A percentile compares a stretch with the other conserved stretches of the same genome.
Evolutionary conservation across 441 rosid species (phyloP).

Genomic region (Euphorbia schlechtendalii): DNA sequence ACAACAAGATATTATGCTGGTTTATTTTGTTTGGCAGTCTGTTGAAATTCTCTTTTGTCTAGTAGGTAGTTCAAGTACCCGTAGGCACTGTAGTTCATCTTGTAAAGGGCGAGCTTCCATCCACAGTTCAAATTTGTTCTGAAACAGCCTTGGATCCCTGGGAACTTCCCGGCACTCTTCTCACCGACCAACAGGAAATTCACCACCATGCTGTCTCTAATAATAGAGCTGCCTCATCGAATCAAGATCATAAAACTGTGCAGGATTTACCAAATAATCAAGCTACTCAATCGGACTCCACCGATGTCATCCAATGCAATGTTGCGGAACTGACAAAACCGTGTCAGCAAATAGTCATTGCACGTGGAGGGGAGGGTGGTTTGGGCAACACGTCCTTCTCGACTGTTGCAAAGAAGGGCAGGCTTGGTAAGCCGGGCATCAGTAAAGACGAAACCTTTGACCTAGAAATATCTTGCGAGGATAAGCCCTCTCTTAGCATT

Average conservation of each 20-base stretch:
- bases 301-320: constrained; percentile 35
- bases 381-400: constrained; percentile 52
- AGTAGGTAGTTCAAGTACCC: constrained; percentile 68
- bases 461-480: constrained; percentile 23
- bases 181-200: constrained; percentile 24
- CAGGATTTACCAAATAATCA: constrained; percentile 17
- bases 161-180: constrained; percentile 78
- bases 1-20: constrained; percentile 4
- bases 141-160: constrained; percentile 59
- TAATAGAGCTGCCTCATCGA: constrained; percentile 12
- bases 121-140: constrained; percentile 29
- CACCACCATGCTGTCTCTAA: constrained; percentile 18
- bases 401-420: constrained; percentile 33
- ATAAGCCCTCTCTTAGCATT: constrained; percentile 28
- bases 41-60: constrained; percentile 15
- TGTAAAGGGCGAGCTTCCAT: constrained; percentile 57
- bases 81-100: constrained; percentile 86
- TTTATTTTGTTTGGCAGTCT: constrained; percentile 9
- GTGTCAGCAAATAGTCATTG: constrained; percentile 58
- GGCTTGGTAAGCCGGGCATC: constrained; percentile 21
- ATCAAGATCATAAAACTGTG: background rate
- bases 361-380: constrained; percentile 81
- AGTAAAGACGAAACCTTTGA: constrained; percentile 15
- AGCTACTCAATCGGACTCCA: constrained; percentile 21
- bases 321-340: constrained; percentile 62